Percentiles rank a stretch among this genome's conserved stretches.
These are phyloP conservation scores for Penicillium sp. DNA, from an alignment of 2,329 filamentous ascomycete species.

Conservation along the genomic window DNA sequence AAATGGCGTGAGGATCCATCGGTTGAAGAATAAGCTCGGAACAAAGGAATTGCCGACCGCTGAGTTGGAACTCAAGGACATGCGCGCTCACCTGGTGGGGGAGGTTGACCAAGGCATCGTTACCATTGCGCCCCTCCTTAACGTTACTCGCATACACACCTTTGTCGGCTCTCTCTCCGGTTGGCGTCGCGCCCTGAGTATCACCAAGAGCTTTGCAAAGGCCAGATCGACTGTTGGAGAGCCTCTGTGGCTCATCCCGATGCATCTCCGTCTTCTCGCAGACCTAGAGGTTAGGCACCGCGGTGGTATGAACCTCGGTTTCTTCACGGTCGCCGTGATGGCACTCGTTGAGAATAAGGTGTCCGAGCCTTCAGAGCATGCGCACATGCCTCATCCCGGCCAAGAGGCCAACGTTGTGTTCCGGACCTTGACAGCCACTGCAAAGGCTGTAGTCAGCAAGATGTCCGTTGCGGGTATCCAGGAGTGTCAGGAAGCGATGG, in stretches of 20 bases:
- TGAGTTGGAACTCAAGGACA: slow-evolving; percentile 64
- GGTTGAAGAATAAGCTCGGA: slow-evolving; percentile 71
- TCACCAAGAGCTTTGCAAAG: slow-evolving; percentile 43
- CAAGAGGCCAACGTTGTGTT: slow-evolving; percentile 28
- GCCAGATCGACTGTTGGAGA: slow-evolving; percentile 39
- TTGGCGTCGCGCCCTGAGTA: slow-evolving; percentile 42
- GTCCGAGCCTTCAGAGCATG: slow-evolving; percentile 35
- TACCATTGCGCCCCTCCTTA: slow-evolving; percentile 67
- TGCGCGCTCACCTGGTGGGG: slow-evolving; percentile 66
- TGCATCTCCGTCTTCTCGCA: slow-evolving; percentile 42
- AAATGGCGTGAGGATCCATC: slow-evolving; percentile 66
- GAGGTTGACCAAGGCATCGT: slow-evolving; percentile 64
- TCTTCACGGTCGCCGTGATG: slow-evolving; percentile 33
- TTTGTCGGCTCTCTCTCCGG: slow-evolving; percentile 37
- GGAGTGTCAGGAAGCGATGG: slow-evolving; percentile 41
- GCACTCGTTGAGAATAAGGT: slow-evolving; percentile 54
- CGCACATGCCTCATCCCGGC: slow-evolving; percentile 45
- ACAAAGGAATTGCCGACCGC: slow-evolving; percentile 63
- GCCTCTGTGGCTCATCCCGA: slow-evolving; percentile 39
- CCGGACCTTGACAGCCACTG: slow-evolving; percentile 30
- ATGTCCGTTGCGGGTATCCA: slow-evolving; percentile 31
- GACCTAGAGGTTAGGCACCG: slow-evolving; percentile 41
- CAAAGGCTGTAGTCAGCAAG: slow-evolving; percentile 39
- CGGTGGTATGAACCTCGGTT: slow-evolving; percentile 37
- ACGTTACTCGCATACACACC: slow-evolving; percentile 56